Conservation (phyloP, 2,329 filamentous ascomycete genomes). For the Colletotrichum filicis region DNA sequence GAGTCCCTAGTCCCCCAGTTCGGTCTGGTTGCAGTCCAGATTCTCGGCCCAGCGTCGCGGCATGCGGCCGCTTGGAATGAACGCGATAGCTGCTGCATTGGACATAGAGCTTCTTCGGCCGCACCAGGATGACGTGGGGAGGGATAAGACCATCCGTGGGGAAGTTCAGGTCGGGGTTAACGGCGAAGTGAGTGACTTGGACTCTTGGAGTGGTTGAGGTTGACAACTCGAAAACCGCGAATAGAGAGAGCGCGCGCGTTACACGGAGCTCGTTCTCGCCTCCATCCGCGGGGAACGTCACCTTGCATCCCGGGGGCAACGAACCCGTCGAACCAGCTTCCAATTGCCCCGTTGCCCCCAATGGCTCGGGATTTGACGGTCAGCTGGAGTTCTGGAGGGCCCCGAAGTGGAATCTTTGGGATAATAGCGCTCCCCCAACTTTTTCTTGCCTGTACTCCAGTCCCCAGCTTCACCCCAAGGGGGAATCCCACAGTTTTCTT, state of each 20-base stretch:
- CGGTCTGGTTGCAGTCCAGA: not conserved
- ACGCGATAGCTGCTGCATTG: constrained; percentile 6
- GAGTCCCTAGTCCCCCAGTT: not conserved
- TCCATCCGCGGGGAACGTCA: constrained; percentile 29
- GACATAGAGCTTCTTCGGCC: constrained; percentile 29
- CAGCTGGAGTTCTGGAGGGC: constrained; percentile 13
- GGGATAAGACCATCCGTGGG: constrained; percentile 6
- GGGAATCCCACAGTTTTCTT: constrained; percentile 25
- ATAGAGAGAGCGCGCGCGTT: not conserved
- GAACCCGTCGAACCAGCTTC: not conserved
- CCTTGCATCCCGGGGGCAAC: constrained; percentile 20
- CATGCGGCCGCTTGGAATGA: not conserved
- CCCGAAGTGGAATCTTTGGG: constrained; percentile 2
- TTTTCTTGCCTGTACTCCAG: not conserved
- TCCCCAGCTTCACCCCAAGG: constrained; percentile 21
- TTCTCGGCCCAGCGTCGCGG: not conserved
- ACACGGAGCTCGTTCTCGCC: constrained; percentile 1
- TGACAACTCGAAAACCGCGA: not conserved
- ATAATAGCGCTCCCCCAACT: not conserved
- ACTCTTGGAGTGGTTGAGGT: not conserved
- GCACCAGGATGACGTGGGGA: constrained; percentile 29
- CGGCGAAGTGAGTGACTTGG: not conserved
- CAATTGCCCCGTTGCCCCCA: constrained; percentile 12
- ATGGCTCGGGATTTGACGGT: not conserved
- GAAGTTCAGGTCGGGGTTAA: constrained; percentile 9